Base-by-base conservation (phyloP, 2,329 filamentous ascomycete species). In the Epichloe hybrida region DNA sequence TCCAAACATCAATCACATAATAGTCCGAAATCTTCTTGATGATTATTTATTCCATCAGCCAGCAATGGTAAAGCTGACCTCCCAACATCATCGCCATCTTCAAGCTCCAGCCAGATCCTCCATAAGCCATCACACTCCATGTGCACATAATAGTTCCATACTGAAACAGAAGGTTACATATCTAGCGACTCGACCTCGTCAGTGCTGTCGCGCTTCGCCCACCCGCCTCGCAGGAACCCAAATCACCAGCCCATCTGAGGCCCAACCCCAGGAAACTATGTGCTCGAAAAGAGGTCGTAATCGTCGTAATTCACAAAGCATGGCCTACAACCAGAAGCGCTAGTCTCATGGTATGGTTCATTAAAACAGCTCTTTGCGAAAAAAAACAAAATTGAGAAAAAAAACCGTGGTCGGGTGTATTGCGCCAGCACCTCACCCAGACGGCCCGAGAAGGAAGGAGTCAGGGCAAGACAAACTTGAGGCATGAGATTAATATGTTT, bases 401-500 rank as follows among this genome's bases (percentile, higher is more conserved):
- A 17, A 46, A 41, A 52, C 49, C 43, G 37, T 45, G 48, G 37
- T 41, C 23, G 31, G 42, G 46, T 51, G 39, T 48, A 48, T 45
- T 44, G 53, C 53, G 46, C 49, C 51, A 47, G 49, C 51, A 48
- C 49, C 39, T 41, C 41, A 51, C 51, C 50, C 43, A 52, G 36
- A 13, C 36, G 31, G 12, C 43, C 27, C 39, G 42, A 34, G 27
- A 41, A 31, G 36, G 21, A 15, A 21, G n/a, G 27, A 13, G 35
- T 17, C 13, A 46, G 20, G 49, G 15, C 15, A 46, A 31, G 15
- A 40, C 20, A 34, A 21, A 13, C 17, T 12, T 34, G n/a, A 27
- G 6, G 21, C 13, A 4, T 15, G 17, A 40, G 52, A 20, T 54
- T 62, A 78, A 55, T 77, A 79, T 8, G 75, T 78, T 68, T 79